A percentile compares a stretch with the other conserved stretches of the same genome.
Evolutionary conservation across 1,139 yeast species (phyloP).

Genomic region (Hyphopichia burtonii): DNA sequence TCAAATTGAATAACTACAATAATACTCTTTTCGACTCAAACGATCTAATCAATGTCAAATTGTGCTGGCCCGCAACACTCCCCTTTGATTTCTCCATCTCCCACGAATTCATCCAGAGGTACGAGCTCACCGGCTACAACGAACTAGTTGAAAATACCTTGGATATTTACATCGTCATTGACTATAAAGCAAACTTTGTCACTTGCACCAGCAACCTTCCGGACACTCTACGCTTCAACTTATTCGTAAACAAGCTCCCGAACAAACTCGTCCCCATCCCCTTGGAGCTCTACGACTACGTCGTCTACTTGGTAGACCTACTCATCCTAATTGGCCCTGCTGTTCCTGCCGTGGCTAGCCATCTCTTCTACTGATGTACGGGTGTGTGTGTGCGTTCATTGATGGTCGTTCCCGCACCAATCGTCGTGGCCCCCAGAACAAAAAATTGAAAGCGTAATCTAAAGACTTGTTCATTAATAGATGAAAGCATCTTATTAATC

Average conservation of each 20-base stretch:
- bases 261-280: slow-evolving; percentile 37
- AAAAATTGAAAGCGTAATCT: no score
- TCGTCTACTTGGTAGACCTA: slow-evolving; percentile 30
- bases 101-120: slow-evolving; percentile 21
- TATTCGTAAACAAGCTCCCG: slow-evolving; percentile 35
- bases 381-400: no score
- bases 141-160: slow-evolving; percentile 12
- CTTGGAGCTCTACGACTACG: slow-evolving; percentile 34
- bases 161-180: slow-evolving; percentile 31
- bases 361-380: slow-evolving; percentile 1
- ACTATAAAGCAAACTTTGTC: slow-evolving; percentile 24
- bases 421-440: no score
- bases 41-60: slow-evolving; percentile 34
- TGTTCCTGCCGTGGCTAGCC: background rate
- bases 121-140: slow-evolving; percentile 7
- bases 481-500: no score
- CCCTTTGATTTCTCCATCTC: slow-evolving; percentile 29
- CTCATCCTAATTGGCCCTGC: slow-evolving; percentile 5
- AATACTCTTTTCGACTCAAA: slow-evolving; percentile 26
- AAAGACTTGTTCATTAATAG: no score
- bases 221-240: slow-evolving; percentile 19
- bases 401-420: no score
- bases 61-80: slow-evolving; percentile 47
- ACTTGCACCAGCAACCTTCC: slow-evolving; percentile 16
- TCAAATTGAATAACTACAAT: slow-evolving; percentile 34